These are phyloP conservation scores for Glarea lozoyensis DNA, from an alignment of 495 filamentous ascomycete genomes.

Conservation along the genomic window DNA sequence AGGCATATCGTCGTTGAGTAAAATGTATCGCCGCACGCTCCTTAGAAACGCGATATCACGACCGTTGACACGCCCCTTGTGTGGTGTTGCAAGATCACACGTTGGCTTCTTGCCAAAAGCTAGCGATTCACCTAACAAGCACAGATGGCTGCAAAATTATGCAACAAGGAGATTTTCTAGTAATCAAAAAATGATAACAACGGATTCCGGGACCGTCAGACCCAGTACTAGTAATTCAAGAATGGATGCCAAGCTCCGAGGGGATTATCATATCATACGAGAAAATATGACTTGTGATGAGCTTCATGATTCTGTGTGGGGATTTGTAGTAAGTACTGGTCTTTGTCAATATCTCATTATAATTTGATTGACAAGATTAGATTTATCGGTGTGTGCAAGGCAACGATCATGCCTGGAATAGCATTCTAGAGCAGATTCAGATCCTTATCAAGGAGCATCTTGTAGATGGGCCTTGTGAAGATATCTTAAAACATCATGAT, in stretches of 20 bases:
- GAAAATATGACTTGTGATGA: constrained; percentile 8
- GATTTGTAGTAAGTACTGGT: constrained; percentile 8
- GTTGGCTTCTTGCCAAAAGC: constrained; percentile 4
- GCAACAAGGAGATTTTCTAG: constrained; percentile 8
- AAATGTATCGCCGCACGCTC: constrained; percentile 8
- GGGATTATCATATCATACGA: constrained; percentile 7
- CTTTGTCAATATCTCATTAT: constrained; percentile 1
- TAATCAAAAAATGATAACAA: constrained; percentile 6
- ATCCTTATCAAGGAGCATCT: constrained; percentile 8
- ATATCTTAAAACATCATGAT: constrained; percentile 9
- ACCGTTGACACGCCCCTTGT: constrained; percentile 3
- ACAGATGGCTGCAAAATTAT: constrained; percentile 2
- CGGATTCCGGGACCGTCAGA: constrained; percentile 4
- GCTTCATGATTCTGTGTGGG: constrained; percentile 8
- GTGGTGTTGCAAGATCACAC: constrained; percentile 4
- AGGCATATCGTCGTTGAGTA: too few relatives aligned
- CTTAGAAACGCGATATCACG: constrained; percentile 6
- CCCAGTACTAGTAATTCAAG: constrained; percentile 8
- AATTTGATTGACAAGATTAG: constrained; percentile 7
- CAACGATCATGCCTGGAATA: constrained; percentile 1
- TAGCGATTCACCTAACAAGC: constrained; percentile 4
- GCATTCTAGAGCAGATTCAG: constrained; percentile 10
- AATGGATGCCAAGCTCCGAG: constrained; percentile 7
- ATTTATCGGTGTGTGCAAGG: constrained; percentile 9
- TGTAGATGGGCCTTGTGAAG: constrained; percentile 5